phyloP scores from a whole-genome alignment of 495 filamentous ascomycete species.

The Neohortaea acidophila region DNA sequence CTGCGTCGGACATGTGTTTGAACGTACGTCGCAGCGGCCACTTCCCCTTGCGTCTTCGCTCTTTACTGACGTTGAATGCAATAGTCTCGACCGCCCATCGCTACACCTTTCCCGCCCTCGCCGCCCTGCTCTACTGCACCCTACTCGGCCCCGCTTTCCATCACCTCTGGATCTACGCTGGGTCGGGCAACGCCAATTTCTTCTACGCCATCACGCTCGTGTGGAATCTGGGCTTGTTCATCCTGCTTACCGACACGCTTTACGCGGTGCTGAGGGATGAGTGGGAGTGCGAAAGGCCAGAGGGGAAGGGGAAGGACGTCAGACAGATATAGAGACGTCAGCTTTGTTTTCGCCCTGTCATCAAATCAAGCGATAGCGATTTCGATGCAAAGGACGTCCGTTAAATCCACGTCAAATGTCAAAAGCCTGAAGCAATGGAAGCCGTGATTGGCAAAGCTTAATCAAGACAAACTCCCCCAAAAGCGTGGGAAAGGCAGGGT shows the following conservation, averaged over 20 bases:
- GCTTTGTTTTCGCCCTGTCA: too few species aligned
- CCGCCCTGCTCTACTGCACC: constrained; percentile 69
- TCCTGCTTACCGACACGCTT: constrained; percentile 65
- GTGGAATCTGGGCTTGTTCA: constrained; percentile 77
- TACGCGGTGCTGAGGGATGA: constrained; percentile 86
- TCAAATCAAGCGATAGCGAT: too few species aligned
- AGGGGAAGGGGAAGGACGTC: constrained; percentile 73
- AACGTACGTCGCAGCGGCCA: constrained; percentile 39
- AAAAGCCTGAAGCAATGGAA: too few species aligned
- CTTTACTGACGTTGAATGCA: constrained; percentile 1
- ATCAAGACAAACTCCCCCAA: too few species aligned
- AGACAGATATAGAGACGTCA: constrained; percentile 44
- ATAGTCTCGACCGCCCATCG: constrained; percentile 36
- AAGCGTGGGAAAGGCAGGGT: too few species aligned
- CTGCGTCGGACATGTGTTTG: constrained; percentile 87
- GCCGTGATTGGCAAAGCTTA: too few species aligned
- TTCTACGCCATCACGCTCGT: constrained; percentile 98
- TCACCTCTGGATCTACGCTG: constrained; percentile 95
- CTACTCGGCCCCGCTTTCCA: constrained; percentile 92
- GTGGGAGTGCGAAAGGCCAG: constrained; percentile 82
- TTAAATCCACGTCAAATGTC: too few species aligned
- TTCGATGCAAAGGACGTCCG: too few species aligned
- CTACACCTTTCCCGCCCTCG: constrained; percentile 73
- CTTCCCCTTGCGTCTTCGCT: not conserved
- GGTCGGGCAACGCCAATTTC: constrained; percentile 95